Evolutionary conservation across 306 rosid species (phyloP).

Genomic region (Vigna nakashimae): DNA sequence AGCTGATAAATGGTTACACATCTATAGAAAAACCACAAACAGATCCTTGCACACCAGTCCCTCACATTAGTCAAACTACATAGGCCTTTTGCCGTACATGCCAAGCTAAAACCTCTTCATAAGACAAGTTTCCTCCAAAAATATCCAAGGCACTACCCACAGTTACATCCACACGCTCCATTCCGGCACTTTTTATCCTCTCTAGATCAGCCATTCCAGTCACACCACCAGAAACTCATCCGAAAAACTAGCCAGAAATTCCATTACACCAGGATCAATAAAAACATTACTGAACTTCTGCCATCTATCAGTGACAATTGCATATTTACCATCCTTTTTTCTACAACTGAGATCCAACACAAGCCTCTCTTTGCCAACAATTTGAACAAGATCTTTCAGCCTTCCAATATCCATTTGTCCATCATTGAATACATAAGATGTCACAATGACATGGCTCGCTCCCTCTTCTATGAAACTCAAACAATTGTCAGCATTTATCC

Average conservation of each 20-base stretch:
- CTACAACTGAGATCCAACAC: constrained; percentile 97
- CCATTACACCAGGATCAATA: constrained; percentile 62
- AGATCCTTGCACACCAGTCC: constrained; percentile 8
- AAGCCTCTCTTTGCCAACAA: constrained; percentile 87
- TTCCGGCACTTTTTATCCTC: constrained; percentile 73
- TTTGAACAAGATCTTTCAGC: constrained; percentile 78
- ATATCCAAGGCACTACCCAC: too few relatives aligned
- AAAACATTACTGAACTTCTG: constrained; percentile 89
- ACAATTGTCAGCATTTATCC: constrained; percentile 87
- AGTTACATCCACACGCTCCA: too few relatives aligned
- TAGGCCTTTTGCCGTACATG: constrained; percentile 64
- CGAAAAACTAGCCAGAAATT: constrained; percentile 79
- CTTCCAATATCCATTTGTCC: constrained; percentile 91
- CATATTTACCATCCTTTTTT: constrained; percentile 85
- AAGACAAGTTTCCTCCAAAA: too few relatives aligned
- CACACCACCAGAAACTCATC: constrained; percentile 74
- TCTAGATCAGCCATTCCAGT: too few relatives aligned
- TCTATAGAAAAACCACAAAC: constrained; percentile 5
- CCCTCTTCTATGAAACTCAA: constrained; percentile 79
- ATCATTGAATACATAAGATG: constrained; percentile 88
- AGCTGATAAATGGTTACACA: neutral
- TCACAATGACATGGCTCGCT: constrained; percentile 96
- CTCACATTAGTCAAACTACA: constrained; percentile 45
- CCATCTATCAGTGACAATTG: constrained; percentile 95
- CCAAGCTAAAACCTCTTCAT: constrained; percentile 45